These are phyloP conservation scores for Tilletia indica DNA, from an alignment of 1,284 basidiomycete species.

Conservation along the genomic window DNA sequence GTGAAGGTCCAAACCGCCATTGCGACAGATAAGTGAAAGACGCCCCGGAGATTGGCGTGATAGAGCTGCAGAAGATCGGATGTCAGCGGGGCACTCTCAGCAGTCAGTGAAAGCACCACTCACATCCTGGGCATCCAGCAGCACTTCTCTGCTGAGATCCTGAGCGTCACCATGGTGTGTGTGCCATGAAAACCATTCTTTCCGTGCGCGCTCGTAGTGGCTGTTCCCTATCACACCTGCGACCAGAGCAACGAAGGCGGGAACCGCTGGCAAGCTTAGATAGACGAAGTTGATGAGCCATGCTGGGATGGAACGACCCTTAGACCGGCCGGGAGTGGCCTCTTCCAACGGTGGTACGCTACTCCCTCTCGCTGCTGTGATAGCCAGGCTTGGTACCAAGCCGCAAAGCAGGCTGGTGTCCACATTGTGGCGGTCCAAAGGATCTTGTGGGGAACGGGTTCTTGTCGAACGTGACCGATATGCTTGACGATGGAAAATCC, in stretches of 20 bases:
- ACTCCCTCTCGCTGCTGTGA: neutral
- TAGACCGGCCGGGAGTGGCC: too few relatives aligned
- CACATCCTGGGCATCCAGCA: neutral
- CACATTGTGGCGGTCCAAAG: neutral
- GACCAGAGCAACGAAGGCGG: neutral
- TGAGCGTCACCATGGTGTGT: neutral
- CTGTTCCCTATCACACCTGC: neutral
- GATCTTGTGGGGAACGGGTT: neutral
- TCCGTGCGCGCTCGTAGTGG: neutral
- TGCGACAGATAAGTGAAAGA: too few relatives aligned
- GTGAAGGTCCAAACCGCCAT: too few relatives aligned
- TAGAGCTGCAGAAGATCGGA: too few relatives aligned
- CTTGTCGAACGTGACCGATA: neutral
- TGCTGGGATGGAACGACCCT: too few relatives aligned
- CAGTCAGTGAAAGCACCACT: neutral
- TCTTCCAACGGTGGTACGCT: too few relatives aligned
- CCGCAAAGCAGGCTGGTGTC: neutral
- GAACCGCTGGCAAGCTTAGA: neutral
- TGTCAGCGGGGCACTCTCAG: too few relatives aligned
- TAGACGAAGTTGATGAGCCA: neutral
- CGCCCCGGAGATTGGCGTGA: too few relatives aligned
- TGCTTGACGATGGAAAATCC: neutral
- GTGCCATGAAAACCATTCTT: neutral
- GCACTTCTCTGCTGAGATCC: neutral
- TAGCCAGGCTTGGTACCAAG: neutral